Evolutionary conservation across 2,329 filamentous ascomycete species (phyloP), one percentile per base, ranked within the genome.

Genomic region (Lasiodiplodia sp.): DNA sequence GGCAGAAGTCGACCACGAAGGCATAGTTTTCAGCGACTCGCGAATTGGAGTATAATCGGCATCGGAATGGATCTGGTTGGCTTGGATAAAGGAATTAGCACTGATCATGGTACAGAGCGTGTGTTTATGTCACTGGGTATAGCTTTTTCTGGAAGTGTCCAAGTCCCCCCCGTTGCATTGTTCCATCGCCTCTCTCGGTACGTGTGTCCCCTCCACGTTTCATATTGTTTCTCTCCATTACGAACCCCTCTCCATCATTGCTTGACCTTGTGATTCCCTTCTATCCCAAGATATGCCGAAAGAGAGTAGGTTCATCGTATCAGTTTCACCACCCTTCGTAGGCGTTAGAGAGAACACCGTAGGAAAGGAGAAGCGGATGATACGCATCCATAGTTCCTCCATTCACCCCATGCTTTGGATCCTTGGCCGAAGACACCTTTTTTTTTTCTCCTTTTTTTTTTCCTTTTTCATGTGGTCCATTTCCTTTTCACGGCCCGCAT

Each of bases 1-100:
- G 76, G 69, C 69, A 71, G 31, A 57, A 58, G 40, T 63, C 58
- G 12, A 7, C 25, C 4, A 63, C 58, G 40, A 63, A 63, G 58
- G 58, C 58, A 14, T 60, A 47, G 38, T 23, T 53, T 34, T 34
- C 51, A 23, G 23, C 14, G 21, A 28, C 51, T 51, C n/a, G 44
- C n/a, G 18, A 47, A 6, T 47, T 47, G 18, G 44, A 21, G n/a
- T 11, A 34, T 34, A 14, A 53, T 28, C 11, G 25, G 25, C 23
- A 53, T 53, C 11, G 21, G 25, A 53, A 53, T 23, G 51, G 25
- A 28, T 53, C 23, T 47, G n/a, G 40, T 47, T 47, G 23, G 51
- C 23, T 53, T 28, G 44, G 44, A 8, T 47, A 47, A 21, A 47
- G 7, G 44, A 21, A 11, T 47, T 11, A n/a, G 18, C 8, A 47